Evolutionary conservation across 2,329 filamentous ascomycete species (phyloP).

Genomic region (Parascedosporium putredinis): DNA sequence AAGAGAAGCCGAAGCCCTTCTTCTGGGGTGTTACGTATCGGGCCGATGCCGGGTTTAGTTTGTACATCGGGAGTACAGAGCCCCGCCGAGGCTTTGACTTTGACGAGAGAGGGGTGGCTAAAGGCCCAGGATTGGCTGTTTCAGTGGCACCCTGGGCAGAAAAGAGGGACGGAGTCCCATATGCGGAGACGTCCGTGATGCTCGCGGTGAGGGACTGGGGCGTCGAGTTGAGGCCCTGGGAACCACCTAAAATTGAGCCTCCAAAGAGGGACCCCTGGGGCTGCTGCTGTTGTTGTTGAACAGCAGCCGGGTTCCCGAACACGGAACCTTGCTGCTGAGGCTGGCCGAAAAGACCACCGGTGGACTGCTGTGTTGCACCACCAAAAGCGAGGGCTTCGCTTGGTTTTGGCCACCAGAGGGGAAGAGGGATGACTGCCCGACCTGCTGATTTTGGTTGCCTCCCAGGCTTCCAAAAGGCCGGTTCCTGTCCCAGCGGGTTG

Average conservation of each 20-base stretch:
- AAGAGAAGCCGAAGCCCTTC: conserved; percentile 82
- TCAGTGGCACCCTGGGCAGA: conserved; percentile 55
- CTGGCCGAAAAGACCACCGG: conserved; percentile 41
- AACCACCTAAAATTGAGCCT: conserved; percentile 49
- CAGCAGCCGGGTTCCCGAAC: conserved; percentile 35
- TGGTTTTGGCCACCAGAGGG: conserved; percentile 35
- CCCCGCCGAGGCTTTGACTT: conserved; percentile 66
- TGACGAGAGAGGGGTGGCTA: conserved; percentile 79
- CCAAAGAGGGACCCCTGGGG: conserved; percentile 25
- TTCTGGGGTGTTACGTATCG: conserved; percentile 78
- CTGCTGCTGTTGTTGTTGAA: conserved; percentile 34
- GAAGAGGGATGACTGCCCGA: conserved; percentile 35
- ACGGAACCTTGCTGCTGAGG: conserved; percentile 34
- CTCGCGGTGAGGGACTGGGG: conserved; percentile 65
- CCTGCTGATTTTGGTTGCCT: conserved; percentile 25
- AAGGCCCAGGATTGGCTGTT: conserved; percentile 66
- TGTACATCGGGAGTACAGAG: conserved; percentile 76
- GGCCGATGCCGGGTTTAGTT: conserved; percentile 69
- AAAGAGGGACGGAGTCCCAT: conserved; percentile 81
- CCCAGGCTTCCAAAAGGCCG: conserved; percentile 33
- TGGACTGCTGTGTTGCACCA: conserved; percentile 23
- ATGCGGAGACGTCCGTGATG: conserved; percentile 75
- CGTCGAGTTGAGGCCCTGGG: conserved; percentile 31
- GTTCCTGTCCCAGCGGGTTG: conserved; percentile 26
- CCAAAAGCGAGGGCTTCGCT: conserved; percentile 49